Conservation (phyloP, 1,284 basidiomycete genomes). For the Ustilago cynodontis region DNA sequence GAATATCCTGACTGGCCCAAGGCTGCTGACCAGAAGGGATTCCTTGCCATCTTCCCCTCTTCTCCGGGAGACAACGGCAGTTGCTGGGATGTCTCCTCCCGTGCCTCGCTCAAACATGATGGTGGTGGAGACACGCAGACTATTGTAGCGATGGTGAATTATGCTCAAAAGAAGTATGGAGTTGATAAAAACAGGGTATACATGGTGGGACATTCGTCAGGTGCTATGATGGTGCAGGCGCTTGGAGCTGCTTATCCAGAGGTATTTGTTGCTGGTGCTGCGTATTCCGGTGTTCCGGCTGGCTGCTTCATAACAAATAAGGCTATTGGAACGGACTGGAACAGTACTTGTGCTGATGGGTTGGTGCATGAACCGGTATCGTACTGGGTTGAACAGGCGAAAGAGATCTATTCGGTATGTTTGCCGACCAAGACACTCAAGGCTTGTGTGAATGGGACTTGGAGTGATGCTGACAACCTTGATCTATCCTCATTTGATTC, state of each 20-base stretch:
- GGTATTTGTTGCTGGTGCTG: conserved; percentile 15
- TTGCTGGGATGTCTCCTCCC: conserved; percentile 29
- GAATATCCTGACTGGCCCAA: conserved; percentile 29
- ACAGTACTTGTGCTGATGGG: conserved; percentile 17
- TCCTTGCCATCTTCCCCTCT: conserved; percentile 27
- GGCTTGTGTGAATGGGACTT: too few species aligned
- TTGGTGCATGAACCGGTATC: conserved; percentile 2
- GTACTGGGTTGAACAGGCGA: conserved; percentile 26
- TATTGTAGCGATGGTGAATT: conserved; percentile 29
- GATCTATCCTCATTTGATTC: too few species aligned
- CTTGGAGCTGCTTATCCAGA: conserved; percentile 19
- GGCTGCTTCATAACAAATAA: conserved; percentile 23
- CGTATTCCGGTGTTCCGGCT: conserved; percentile 30
- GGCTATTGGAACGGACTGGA: conserved; percentile 19
- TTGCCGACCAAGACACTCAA: not conserved
- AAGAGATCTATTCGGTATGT: conserved; percentile 17
- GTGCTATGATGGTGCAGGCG: conserved; percentile 27
- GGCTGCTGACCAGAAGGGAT: conserved; percentile 30
- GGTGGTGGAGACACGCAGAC: conserved; percentile 27
- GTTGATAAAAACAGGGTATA: conserved; percentile 8
- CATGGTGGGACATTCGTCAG: conserved; percentile 14
- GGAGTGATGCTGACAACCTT: not conserved
- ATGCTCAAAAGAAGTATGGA: conserved; percentile 24
- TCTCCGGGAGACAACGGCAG: conserved; percentile 14
- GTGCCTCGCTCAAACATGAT: conserved; percentile 19